Conservation (phyloP, 768 basidiomycete species). For the Grammothele lineata region DNA sequence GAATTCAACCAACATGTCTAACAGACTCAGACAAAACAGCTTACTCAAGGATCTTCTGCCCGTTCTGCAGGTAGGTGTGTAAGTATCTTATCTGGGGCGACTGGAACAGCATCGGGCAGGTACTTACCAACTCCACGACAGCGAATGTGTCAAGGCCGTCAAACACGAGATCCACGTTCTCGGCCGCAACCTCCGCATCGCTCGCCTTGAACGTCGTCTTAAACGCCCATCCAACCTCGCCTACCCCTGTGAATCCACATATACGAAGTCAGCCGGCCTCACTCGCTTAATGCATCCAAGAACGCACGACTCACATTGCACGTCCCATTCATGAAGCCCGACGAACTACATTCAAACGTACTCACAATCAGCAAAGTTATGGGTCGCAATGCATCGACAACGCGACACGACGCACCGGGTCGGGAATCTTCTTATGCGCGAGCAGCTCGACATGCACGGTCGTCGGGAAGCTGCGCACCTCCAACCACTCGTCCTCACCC, state of each 20-base stretch:
- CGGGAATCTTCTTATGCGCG: conserved; percentile 67
- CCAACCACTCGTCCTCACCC: conserved; percentile 63
- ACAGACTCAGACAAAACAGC: not conserved
- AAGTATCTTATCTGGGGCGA: no score
- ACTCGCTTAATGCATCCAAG: no score
- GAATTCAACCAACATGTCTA: no score
- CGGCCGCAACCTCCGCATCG: conserved; percentile 38
- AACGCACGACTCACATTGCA: conserved; percentile 85
- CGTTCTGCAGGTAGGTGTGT: conserved; percentile 52
- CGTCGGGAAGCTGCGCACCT: conserved; percentile 68
- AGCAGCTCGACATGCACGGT: conserved; percentile 85
- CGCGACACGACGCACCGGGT: conserved; percentile 80
- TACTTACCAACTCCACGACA: conserved; percentile 61
- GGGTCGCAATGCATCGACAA: not conserved
- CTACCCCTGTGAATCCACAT: conserved; percentile 75
- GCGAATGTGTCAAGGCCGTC: conserved; percentile 93
- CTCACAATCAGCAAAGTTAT: conserved; percentile 3
- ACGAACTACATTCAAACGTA: conserved; percentile 64
- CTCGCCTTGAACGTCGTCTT: conserved; percentile 56
- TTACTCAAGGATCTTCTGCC: conserved; percentile 58
- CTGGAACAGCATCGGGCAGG: no score
- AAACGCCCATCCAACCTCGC: conserved; percentile 85
- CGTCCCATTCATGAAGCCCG: conserved; percentile 82
- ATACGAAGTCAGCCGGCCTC: not conserved
- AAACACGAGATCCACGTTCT: conserved; percentile 73